A percentile compares a stretch with the other conserved stretches of the same genome.
Evolutionary conservation across 805 yeast species (phyloP).

Genomic region (Wickerhamomyces canadensis): DNA sequence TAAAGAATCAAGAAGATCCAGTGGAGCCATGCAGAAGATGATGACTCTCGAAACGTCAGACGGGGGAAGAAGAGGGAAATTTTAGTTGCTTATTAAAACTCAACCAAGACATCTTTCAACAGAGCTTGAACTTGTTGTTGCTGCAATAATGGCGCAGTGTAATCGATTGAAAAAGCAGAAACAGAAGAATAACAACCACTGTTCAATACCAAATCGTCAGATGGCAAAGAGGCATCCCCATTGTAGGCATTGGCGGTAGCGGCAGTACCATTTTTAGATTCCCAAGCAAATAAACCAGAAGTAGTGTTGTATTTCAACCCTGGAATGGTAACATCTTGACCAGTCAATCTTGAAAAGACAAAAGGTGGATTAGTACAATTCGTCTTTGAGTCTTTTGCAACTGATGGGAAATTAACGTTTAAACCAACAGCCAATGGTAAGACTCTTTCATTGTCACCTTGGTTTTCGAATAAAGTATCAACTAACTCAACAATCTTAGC

Average conservation of each 20-base stretch:
- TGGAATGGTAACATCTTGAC: conserved; percentile 19
- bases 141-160: conserved; percentile 19
- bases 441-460: conserved; percentile 32
- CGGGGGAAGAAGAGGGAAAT: background rate
- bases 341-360: conserved; percentile 41
- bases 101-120: conserved; percentile 11
- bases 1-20: too few relatives aligned
- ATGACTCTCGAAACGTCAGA: too few relatives aligned
- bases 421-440: conserved; percentile 41
- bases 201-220: conserved; percentile 30
- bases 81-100: background rate
- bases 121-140: conserved; percentile 13
- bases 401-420: conserved; percentile 44
- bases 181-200: conserved; percentile 37
- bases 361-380: conserved; percentile 38
- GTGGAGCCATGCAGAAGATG: too few relatives aligned
- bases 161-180: conserved; percentile 43
- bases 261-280: conserved; percentile 18
- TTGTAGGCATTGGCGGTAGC: conserved; percentile 26
- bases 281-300: conserved; percentile 24
- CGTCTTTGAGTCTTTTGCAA: conserved; percentile 32
- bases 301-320: conserved; percentile 32
- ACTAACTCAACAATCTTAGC: conserved; percentile 35
- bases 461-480: conserved; percentile 30
- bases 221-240: conserved; percentile 41